These are phyloP conservation scores for Acanthamoeba triangularis DNA, from an alignment of 208 protist species.

Conservation along the genomic window DNA sequence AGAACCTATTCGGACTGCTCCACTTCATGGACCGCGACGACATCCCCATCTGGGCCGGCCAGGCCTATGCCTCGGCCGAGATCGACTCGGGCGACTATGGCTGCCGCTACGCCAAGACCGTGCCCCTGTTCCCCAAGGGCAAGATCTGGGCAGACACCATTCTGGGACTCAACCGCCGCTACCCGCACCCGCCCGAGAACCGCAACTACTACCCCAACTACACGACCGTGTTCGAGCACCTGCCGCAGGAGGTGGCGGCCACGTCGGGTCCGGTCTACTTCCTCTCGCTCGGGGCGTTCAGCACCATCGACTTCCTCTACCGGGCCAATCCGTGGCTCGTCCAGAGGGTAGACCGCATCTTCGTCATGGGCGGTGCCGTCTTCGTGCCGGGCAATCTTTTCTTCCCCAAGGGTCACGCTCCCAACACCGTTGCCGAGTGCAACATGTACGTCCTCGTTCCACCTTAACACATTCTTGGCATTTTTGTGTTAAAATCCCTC, in stretches of 20 bases:
- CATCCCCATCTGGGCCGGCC: no score
- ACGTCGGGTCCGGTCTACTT: neutral
- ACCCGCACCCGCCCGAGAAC: neutral
- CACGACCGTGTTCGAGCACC: neutral
- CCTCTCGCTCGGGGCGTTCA: neutral
- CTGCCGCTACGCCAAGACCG: no score
- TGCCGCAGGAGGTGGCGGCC: neutral
- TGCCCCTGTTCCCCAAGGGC: no score
- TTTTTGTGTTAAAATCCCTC: no score
- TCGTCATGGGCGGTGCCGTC: neutral
- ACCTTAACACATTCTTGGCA: neutral
- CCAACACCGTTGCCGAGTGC: neutral
- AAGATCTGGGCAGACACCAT: no score
- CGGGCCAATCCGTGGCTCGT: neutral
- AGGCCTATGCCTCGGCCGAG: no score
- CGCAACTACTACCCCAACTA: neutral
- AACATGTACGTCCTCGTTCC: neutral
- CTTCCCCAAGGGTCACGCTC: neutral
- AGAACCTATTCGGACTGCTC: no score
- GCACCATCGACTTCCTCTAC: neutral
- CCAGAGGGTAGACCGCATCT: neutral
- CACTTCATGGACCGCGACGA: no score
- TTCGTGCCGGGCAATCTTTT: neutral
- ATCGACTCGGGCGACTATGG: no score
- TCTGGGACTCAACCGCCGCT: neutral